phyloP scores from a whole-genome alignment of 2,329 filamentous ascomycete genomes.

The Paracoccidioides lutzii region DNA sequence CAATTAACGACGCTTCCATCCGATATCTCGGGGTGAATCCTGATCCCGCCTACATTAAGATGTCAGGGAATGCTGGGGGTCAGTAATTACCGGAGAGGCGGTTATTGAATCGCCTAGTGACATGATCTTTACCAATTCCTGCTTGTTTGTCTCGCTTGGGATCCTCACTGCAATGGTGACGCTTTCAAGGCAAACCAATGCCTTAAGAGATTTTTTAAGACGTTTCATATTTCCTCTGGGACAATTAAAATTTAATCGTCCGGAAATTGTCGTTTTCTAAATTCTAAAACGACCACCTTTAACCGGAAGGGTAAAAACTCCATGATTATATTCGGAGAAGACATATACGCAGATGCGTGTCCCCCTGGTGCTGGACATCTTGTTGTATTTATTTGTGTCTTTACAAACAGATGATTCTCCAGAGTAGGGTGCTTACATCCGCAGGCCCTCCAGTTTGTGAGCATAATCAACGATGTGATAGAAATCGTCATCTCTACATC shows the following conservation, averaged over 20 bases:
- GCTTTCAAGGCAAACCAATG: neutral
- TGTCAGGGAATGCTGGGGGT: neutral
- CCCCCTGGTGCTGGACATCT: neutral
- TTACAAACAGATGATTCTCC: no score
- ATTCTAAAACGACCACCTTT: no score
- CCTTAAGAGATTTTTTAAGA: neutral
- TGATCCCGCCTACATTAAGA: neutral
- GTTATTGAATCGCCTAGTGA: constrained; percentile 4
- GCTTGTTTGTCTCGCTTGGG: neutral
- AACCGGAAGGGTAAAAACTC: neutral
- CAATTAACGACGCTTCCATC: neutral
- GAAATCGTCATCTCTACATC: no score
- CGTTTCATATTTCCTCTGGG: neutral
- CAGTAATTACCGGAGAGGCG: neutral
- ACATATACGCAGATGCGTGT: neutral
- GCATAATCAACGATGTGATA: neutral
- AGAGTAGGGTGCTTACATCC: neutral
- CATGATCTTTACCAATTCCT: constrained; percentile 1
- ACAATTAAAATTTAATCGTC: neutral
- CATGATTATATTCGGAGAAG: neutral
- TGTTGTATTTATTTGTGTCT: neutral
- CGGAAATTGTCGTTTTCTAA: no score
- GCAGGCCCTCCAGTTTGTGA: neutral
- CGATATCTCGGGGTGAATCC: neutral
- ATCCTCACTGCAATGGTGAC: neutral